Evolutionary conservation across 768 basidiomycete species (phyloP).

Genomic region (Pisolithus tinctorius): DNA sequence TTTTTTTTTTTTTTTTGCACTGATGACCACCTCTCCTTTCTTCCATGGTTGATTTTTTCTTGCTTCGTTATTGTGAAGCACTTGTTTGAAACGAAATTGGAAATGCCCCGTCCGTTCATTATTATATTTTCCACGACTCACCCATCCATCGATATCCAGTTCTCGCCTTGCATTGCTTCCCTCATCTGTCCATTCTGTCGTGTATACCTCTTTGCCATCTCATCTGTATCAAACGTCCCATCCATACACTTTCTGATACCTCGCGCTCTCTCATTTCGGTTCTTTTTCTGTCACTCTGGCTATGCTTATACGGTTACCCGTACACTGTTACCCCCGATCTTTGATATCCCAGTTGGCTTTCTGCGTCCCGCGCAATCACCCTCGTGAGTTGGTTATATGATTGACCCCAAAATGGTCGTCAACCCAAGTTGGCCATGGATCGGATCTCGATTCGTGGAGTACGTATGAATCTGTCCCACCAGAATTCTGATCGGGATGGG

Average conservation of each 20-base stretch:
- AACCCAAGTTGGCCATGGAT: neutral
- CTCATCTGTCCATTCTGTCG: constrained; percentile 27
- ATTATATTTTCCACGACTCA: constrained; percentile 20
- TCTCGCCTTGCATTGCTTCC: constrained; percentile 30
- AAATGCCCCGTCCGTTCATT: constrained; percentile 28
- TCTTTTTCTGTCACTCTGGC: constrained; percentile 11
- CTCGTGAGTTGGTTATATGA: neutral
- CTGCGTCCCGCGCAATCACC: neutral
- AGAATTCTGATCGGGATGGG: constrained; percentile 30
- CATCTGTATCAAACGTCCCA: constrained; percentile 30
- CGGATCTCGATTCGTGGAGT: neutral
- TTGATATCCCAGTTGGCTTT: constrained; percentile 25
- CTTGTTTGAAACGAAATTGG: constrained; percentile 26
- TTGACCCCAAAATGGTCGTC: neutral
- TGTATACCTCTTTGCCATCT: constrained; percentile 31
- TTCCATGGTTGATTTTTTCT: constrained; percentile 3
- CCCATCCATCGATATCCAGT: constrained; percentile 21
- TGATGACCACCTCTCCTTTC: constrained; percentile 30
- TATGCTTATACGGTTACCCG: constrained; percentile 32
- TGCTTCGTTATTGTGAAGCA: constrained; percentile 23
- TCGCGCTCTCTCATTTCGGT: constrained; percentile 8
- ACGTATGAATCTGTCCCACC: neutral
- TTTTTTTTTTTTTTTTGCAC: constrained; percentile 20
- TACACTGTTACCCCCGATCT: constrained; percentile 28
- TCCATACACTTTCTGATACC: constrained; percentile 30